Evolutionary conservation across 2,329 filamentous ascomycete genomes (phyloP).

Genomic region (Sporothrix luriei): DNA sequence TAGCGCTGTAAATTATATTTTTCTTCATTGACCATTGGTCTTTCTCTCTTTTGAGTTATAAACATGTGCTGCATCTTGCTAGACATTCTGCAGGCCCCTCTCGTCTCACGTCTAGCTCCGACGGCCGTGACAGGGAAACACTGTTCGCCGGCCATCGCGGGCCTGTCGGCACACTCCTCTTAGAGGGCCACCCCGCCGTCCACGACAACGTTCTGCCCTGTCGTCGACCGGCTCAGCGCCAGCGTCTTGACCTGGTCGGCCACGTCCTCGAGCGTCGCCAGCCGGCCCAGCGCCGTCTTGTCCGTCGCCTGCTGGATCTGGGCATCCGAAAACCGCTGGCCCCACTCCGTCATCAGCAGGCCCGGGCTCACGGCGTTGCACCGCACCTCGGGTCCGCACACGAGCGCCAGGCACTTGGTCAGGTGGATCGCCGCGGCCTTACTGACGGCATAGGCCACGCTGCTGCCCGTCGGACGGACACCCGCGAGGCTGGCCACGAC

Average conservation of each 20-base stretch:
- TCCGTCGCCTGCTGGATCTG: background rate
- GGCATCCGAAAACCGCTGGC: slow-evolving; percentile 1
- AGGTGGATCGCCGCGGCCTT: slow-evolving; percentile 71
- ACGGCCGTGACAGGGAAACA: too few relatives aligned
- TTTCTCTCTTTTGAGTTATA: too few relatives aligned
- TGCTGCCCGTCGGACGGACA: slow-evolving; percentile 64
- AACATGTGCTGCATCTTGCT: too few relatives aligned
- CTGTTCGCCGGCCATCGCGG: too few relatives aligned
- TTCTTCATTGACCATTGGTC: too few relatives aligned
- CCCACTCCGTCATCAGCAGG: slow-evolving; percentile 47
- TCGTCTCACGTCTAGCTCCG: too few relatives aligned
- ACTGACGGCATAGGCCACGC: slow-evolving; percentile 70
- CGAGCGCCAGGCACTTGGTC: slow-evolving; percentile 55
- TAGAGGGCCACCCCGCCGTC: slow-evolving; percentile 23
- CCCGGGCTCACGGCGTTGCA: slow-evolving; percentile 62
- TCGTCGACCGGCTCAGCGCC: slow-evolving; percentile 21
- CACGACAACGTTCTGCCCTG: slow-evolving; percentile 26
- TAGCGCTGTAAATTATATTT: background rate
- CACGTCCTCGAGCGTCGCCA: slow-evolving; percentile 9
- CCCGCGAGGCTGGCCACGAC: slow-evolving; percentile 66
- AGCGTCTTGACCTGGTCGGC: slow-evolving; percentile 25
- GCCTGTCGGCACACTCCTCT: background rate
- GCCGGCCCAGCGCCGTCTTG: background rate
- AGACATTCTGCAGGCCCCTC: too few relatives aligned
- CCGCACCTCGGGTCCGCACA: slow-evolving; percentile 56